Evolutionary conservation across 2,329 filamentous ascomycete genomes (phyloP).

Genomic region (Xylariaceae sp.): DNA sequence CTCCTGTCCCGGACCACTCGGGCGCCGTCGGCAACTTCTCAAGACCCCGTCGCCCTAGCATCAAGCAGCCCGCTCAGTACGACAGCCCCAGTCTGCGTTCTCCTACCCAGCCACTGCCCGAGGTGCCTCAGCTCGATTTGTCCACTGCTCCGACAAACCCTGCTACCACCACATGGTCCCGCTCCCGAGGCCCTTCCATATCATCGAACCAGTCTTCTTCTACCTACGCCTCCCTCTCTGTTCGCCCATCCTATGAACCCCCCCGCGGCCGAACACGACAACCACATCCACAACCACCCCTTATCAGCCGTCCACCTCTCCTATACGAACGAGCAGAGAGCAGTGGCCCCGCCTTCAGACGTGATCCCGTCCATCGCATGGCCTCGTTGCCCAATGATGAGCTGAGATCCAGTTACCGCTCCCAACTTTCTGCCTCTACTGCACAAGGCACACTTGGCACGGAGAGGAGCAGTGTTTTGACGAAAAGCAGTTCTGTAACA

Average conservation of each 20-base stretch:
- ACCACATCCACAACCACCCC: background rate
- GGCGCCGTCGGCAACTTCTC: constrained; percentile 54
- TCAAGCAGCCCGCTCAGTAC: constrained; percentile 40
- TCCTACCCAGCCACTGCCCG: constrained; percentile 24
- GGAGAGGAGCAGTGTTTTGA: constrained; percentile 76
- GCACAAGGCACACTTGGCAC: constrained; percentile 63
- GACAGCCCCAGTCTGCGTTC: constrained; percentile 33
- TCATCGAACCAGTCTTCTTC: constrained; percentile 46
- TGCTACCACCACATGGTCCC: too few species aligned
- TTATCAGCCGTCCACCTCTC: constrained; percentile 21
- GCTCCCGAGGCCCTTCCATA: constrained; percentile 43
- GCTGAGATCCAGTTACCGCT: constrained; percentile 53
- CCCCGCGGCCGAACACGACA: constrained; percentile 26
- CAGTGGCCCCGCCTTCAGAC: constrained; percentile 33
- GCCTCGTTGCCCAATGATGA: constrained; percentile 49
- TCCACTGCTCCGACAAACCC: constrained; percentile 18
- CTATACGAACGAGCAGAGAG: constrained; percentile 36
- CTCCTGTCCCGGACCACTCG: constrained; percentile 31
- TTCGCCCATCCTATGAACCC: constrained; percentile 39
- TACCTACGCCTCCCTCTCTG: constrained; percentile 42
- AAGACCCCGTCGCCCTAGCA: constrained; percentile 53
- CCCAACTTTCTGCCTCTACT: constrained; percentile 52
- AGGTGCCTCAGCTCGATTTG: constrained; percentile 22
- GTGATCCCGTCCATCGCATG: constrained; percentile 38
- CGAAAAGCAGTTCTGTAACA: constrained; percentile 71